Evolutionary conservation across 2,329 filamentous ascomycete species (phyloP), one percentile per base, ranked within the genome.

Genomic region (Aspergillus ustus): DNA sequence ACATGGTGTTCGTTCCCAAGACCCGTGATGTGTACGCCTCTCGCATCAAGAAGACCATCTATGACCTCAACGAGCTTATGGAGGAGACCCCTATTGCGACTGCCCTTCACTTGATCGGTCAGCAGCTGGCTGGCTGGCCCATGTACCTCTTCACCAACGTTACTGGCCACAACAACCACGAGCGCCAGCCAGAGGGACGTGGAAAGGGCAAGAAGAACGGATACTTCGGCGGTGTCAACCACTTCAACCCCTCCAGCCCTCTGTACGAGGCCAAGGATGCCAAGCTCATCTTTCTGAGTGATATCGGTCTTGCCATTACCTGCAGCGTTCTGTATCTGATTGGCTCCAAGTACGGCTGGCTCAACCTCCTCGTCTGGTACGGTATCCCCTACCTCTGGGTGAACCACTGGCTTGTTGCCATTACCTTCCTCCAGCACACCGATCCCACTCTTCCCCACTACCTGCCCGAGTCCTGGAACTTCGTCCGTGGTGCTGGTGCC

Each of bases 341-440:
- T 67, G 89, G 89, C 71, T 88, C 88, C 78, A 91, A 80, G 60
- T 97, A 89, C 70, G 95, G 95, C 73, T 94, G 89, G 84, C 77
- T 83, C 75, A 98, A 97, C 83, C 83, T 98, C 77, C 81, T 91
- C 63, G 90, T 99, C 66, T 98, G 95, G 94, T 99, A 99, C 82
- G 88, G 93, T 73, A 75, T 96, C 62, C 95, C 95, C 43, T 99
- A 98, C 78, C 84, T 97, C 64, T 97, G 94, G 94, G 93, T 97
- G 60, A 96, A 98, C 87, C 93, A 97, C 87, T 98, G 94, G 94
- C 90, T 98, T 94, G 93, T 98, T 69, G 93, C 93, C 77, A 98
- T 98, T 79, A 98, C 94, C 70, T 98, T 89, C 86, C 88, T 98
- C 66, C 94, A 98, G 82, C 94, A 98, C 87, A 97, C 94, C 75